A percentile compares a stretch with the other conserved stretches of the same genome.
phyloP scores from a whole-genome alignment of 768 basidiomycete species.

The Xanthoconium purpureum region DNA sequence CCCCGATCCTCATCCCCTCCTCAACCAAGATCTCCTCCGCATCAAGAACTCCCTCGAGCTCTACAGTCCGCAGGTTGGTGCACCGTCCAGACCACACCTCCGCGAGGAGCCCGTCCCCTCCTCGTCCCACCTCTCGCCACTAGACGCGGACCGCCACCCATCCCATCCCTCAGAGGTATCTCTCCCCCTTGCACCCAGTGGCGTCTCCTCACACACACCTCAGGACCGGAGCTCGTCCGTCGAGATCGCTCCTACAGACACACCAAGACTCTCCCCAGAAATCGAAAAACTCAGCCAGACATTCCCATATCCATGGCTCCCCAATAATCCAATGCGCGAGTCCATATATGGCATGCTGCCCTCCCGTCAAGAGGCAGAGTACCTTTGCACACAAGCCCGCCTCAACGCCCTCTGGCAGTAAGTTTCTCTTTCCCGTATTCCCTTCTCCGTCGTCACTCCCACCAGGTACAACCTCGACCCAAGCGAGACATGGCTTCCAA shows the following conservation, averaged over 20 bases:
- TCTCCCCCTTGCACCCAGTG: not conserved
- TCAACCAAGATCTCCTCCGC: slow-evolving; percentile 54
- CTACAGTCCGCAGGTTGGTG: slow-evolving; percentile 38
- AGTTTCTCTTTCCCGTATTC: slow-evolving; percentile 27
- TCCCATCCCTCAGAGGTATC: slow-evolving; percentile 27
- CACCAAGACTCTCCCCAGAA: slow-evolving; percentile 28
- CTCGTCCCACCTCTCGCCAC: slow-evolving; percentile 7
- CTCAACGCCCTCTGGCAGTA: slow-evolving; percentile 74
- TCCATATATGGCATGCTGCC: slow-evolving; percentile 64
- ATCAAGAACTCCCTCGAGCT: slow-evolving; percentile 70
- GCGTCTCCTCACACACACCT: not conserved
- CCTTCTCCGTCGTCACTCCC: slow-evolving; percentile 1
- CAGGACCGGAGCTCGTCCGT: slow-evolving; percentile 24
- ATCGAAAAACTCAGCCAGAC: slow-evolving; percentile 54
- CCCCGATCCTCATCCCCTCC: slow-evolving; percentile 49
- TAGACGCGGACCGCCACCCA: not conserved
- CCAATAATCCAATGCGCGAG: slow-evolving; percentile 60
- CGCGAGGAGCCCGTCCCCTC: slow-evolving; percentile 14
- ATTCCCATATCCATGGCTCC: slow-evolving; percentile 68
- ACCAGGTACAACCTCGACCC: slow-evolving; percentile 65
- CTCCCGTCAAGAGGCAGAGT: slow-evolving; percentile 52
- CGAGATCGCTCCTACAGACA: slow-evolving; percentile 20
- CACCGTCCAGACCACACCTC: not conserved
- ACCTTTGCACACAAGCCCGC: slow-evolving; percentile 61
- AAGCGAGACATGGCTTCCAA: slow-evolving; percentile 67